Evolutionary conservation across 257 asterid genomes (phyloP).

Genomic region (Nicotiana knightiana): DNA sequence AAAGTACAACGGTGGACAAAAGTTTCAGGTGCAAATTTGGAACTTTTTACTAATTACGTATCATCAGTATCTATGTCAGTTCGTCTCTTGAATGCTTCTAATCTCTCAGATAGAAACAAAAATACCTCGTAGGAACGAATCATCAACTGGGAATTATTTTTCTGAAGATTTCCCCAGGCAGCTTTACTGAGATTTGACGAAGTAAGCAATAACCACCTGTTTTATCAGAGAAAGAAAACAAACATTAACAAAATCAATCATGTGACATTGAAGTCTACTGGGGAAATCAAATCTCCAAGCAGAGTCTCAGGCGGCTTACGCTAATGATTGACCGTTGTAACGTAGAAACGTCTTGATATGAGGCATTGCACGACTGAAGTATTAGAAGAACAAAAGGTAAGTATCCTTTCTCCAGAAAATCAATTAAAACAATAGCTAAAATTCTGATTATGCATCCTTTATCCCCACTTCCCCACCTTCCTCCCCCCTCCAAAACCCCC

Average conservation of each 20-base stretch:
- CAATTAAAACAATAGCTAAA: neutral
- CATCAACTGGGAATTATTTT: slow-evolving; percentile 93
- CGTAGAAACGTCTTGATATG: slow-evolving; percentile 93
- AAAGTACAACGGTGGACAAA: neutral
- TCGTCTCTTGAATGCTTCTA: neutral
- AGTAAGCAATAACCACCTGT: slow-evolving; percentile 90
- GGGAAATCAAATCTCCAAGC: neutral
- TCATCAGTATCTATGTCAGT: neutral
- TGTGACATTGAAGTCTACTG: neutral
- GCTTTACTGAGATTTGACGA: slow-evolving; percentile 98
- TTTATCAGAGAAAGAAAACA: slow-evolving; percentile 3
- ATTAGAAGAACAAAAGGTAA: slow-evolving; percentile 17
- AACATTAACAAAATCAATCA: neutral
- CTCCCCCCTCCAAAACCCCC: neutral
- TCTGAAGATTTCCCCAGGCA: slow-evolving; percentile 99
- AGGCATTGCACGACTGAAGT: slow-evolving; percentile 93
- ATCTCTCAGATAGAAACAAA: neutral
- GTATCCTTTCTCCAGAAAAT: slow-evolving; percentile 7
- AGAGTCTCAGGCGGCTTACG: slow-evolving; percentile 45
- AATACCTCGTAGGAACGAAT: slow-evolving; percentile 91
- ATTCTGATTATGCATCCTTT: neutral
- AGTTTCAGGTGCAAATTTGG: neutral
- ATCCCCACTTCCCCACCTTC: neutral
- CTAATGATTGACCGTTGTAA: slow-evolving; percentile 81
- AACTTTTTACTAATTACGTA: neutral